A percentile compares a stretch with the other conserved stretches of the same genome.
These are phyloP conservation scores for Syncephalis plumigaleata DNA, from an alignment of 371 early-diverging fungal species.

Conservation along the genomic window DNA sequence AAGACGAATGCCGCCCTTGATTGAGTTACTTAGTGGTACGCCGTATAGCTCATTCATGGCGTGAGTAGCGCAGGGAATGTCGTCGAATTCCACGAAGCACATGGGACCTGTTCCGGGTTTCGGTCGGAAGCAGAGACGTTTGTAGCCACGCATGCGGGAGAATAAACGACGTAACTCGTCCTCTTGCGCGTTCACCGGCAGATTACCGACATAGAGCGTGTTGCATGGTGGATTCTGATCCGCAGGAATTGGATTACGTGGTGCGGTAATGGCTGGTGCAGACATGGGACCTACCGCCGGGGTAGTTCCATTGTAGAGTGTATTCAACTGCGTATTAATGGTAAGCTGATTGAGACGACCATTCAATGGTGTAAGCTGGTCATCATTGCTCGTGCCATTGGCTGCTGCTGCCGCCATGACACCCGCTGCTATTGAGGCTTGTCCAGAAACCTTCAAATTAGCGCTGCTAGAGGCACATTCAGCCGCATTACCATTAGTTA, in stretches of 20 bases:
- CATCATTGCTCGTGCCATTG: background rate
- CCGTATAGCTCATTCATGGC: slow-evolving; percentile 73
- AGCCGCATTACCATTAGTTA: too few relatives aligned
- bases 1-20: slow-evolving; percentile 82
- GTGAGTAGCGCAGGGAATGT: slow-evolving; percentile 64
- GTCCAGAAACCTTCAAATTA: too few relatives aligned
- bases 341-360: too few relatives aligned
- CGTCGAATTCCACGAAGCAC: slow-evolving; percentile 88
- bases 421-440: background rate
- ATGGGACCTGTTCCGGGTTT: slow-evolving; percentile 56
- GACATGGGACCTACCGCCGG: slow-evolving; percentile 16
- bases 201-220: slow-evolving; percentile 90
- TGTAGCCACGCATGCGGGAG: slow-evolving; percentile 55
- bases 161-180: slow-evolving; percentile 70
- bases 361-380: too few relatives aligned
- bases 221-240: slow-evolving; percentile 96
- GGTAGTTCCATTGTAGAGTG: slow-evolving; percentile 7
- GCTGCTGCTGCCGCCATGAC: background rate
- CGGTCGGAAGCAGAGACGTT: slow-evolving; percentile 61
- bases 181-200: slow-evolving; percentile 65
- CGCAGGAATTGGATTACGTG: slow-evolving; percentile 31
- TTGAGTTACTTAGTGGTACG: slow-evolving; percentile 51
- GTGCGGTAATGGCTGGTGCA: slow-evolving; percentile 11
- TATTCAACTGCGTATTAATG: background rate
- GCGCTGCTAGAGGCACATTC: too few relatives aligned